Evolutionary conservation across 495 filamentous ascomycete species (phyloP).

Genomic region (Penicillium pulvis): DNA sequence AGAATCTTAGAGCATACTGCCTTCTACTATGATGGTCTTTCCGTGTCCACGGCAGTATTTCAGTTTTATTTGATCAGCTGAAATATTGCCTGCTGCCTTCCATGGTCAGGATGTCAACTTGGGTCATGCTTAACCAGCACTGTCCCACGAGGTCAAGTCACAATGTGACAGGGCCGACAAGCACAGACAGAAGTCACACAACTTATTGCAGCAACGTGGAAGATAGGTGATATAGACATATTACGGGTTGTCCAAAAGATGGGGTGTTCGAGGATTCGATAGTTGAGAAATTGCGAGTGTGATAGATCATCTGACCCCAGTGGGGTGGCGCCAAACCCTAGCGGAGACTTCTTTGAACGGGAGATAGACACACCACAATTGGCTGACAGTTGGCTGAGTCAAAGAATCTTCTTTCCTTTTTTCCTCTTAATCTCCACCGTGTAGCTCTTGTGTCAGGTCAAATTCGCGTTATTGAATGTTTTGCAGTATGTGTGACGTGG

Average conservation of each 20-base stretch:
- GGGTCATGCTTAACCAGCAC: not conserved
- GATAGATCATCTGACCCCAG: constrained; percentile 6
- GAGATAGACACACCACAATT: not conserved
- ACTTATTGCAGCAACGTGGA: not conserved
- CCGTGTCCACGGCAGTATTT: too few species aligned
- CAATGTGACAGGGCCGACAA: not conserved
- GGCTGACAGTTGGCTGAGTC: not conserved
- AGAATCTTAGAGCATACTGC: too few species aligned
- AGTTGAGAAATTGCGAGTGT: not conserved
- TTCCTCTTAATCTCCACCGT: not conserved
- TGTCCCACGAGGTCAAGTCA: not conserved
- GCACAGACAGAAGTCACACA: not conserved
- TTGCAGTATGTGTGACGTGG: not conserved
- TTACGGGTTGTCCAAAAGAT: not conserved
- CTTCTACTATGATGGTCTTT: too few species aligned
- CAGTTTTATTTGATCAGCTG: not conserved
- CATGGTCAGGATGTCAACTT: not conserved
- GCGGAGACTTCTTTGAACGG: not conserved
- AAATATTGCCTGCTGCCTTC: not conserved
- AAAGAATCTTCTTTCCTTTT: not conserved
- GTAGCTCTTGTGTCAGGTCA: not conserved
- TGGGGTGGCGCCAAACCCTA: not conserved
- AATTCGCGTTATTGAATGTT: not conserved
- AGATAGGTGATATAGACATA: not conserved
- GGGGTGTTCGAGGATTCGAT: not conserved